Evolutionary conservation across 2,329 filamentous ascomycete species (phyloP).

Genomic region (Fusarium sp.): DNA sequence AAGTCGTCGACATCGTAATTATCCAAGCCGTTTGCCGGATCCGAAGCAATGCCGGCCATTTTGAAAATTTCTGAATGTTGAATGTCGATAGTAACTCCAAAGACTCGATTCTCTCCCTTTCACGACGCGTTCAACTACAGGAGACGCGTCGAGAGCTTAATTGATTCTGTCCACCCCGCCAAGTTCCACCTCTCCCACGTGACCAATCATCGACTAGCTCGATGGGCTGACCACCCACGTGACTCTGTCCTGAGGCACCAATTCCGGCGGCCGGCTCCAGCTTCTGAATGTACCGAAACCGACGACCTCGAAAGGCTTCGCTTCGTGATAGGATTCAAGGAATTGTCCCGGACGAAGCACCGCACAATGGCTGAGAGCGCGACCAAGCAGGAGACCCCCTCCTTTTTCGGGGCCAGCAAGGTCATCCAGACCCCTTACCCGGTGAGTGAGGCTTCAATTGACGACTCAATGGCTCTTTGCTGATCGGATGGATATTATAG

Average conservation of each 20-base stretch:
- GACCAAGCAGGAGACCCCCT: slow-evolving; percentile 50
- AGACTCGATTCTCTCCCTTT: not conserved
- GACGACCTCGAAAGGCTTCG: slow-evolving; percentile 39
- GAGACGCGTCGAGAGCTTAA: slow-evolving; percentile 42
- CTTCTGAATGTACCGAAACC: slow-evolving; percentile 38
- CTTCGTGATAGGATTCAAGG: slow-evolving; percentile 42
- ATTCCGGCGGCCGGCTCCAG: slow-evolving; percentile 26
- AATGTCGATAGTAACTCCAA: not conserved
- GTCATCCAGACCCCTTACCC: slow-evolving; percentile 85
- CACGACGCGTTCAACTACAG: slow-evolving; percentile 20
- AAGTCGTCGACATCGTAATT: slow-evolving; percentile 76
- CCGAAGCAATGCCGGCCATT: slow-evolving; percentile 38
- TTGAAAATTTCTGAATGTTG: not conserved
- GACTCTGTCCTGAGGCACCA: slow-evolving; percentile 46
- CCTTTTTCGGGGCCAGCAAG: slow-evolving; percentile 68
- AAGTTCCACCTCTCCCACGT: not conserved
- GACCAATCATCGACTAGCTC: slow-evolving; percentile 25
- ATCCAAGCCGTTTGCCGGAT: slow-evolving; percentile 66
- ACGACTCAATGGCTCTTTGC: slow-evolving; percentile 34
- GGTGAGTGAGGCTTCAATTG: slow-evolving; percentile 64
- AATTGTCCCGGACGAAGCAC: slow-evolving; percentile 43
- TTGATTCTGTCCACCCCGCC: slow-evolving; percentile 25
- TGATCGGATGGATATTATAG: slow-evolving; percentile 62
- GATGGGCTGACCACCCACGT: slow-evolving; percentile 46
- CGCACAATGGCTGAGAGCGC: slow-evolving; percentile 52